Conservation (phyloP, 2,329 filamentous ascomycete species). For the Phyllosticta citribraziliensis region DNA sequence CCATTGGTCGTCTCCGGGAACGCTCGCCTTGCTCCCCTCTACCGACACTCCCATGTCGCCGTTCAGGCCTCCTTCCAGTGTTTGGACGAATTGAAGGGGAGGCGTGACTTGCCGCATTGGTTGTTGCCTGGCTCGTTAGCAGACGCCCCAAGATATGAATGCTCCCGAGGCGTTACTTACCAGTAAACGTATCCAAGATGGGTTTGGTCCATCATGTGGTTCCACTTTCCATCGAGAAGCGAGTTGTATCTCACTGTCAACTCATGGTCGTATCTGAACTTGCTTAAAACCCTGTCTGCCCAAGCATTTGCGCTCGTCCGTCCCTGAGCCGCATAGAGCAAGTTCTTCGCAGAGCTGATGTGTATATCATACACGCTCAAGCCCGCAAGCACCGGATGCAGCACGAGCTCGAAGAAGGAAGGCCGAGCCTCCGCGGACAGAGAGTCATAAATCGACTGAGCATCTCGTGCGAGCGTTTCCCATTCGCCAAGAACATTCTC, state of each 20-base stretch:
- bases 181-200: slow-evolving; percentile 32
- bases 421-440: slow-evolving; percentile 42
- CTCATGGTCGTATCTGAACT: slow-evolving; percentile 27
- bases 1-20: slow-evolving; percentile 57
- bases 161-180: slow-evolving; percentile 37
- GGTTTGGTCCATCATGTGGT: slow-evolving; percentile 31
- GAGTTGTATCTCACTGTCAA: slow-evolving; percentile 26
- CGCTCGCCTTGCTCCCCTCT: slow-evolving; percentile 56
- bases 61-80: slow-evolving; percentile 46
- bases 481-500: slow-evolving; percentile 48
- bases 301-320: slow-evolving; percentile 30
- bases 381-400: slow-evolving; percentile 51
- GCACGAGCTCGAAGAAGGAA: slow-evolving; percentile 53
- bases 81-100: slow-evolving; percentile 50
- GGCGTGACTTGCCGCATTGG: slow-evolving; percentile 62
- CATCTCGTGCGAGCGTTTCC: slow-evolving; percentile 42
- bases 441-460: slow-evolving; percentile 46
- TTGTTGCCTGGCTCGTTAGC: slow-evolving; percentile 52
- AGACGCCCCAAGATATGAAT: background rate
- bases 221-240: slow-evolving; percentile 29
- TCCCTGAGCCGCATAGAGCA: slow-evolving; percentile 26
- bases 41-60: slow-evolving; percentile 55
- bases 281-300: slow-evolving; percentile 27
- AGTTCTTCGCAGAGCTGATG: slow-evolving; percentile 26
- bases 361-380: slow-evolving; percentile 45